Percentiles rank a stretch among this genome's conserved stretches.
Conservation (phyloP, 2,329 filamentous ascomycete genomes). For the Stachybotrys chartarum region DNA sequence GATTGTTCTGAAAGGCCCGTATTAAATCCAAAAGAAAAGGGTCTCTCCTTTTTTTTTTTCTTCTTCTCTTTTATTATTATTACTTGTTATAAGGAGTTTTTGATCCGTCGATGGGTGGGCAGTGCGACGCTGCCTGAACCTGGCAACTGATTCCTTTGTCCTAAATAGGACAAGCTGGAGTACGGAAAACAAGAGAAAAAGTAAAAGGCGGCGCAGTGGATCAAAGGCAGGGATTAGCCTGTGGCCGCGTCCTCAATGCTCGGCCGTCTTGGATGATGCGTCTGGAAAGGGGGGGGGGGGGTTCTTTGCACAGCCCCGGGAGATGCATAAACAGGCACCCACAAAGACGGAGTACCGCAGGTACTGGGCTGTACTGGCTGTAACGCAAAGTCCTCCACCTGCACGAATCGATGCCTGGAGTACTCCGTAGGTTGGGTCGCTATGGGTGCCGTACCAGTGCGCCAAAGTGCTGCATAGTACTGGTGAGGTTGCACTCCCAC, state of each 20-base stretch:
- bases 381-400: not conserved
- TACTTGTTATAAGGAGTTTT: not conserved
- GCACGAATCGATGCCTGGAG: not conserved
- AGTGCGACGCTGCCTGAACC: not conserved
- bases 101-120: not conserved
- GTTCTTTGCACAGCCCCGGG: not conserved
- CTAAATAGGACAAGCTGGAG: not conserved
- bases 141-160: not conserved
- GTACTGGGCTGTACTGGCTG: not conserved
- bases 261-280: not conserved
- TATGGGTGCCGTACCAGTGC: not conserved
- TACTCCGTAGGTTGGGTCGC: not conserved
- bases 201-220: not conserved
- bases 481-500: not conserved
- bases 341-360: not conserved
- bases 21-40: not conserved
- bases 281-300: not conserved
- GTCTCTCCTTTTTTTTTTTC: not conserved
- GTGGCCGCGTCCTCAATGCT: not conserved
- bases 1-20: no score
- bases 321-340: not conserved
- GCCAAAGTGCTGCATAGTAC: not conserved
- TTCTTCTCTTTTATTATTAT: no score
- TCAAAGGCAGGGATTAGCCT: not conserved
- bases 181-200: not conserved